Evolutionary conservation across 2,329 filamentous ascomycete genomes (phyloP).

Genomic region (Balansia obtecta): DNA sequence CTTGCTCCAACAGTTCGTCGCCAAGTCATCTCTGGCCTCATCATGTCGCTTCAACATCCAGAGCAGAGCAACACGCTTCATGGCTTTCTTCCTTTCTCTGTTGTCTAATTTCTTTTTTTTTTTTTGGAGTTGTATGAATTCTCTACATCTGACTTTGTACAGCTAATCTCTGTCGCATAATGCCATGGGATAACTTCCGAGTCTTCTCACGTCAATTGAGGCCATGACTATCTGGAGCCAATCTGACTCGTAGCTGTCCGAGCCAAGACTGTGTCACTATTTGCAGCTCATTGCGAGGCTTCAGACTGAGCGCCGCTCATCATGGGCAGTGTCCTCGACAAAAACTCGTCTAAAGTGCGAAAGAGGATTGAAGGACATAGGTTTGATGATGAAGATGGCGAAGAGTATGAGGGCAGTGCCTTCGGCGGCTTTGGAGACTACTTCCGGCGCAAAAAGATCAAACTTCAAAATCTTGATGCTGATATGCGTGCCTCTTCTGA

Average conservation of each 20-base stretch:
- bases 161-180: neutral
- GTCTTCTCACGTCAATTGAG: neutral
- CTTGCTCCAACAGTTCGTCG: neutral
- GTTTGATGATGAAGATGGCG: slow-evolving; percentile 72
- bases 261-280: neutral
- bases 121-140: neutral
- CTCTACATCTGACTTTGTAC: neutral
- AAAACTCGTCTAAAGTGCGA: slow-evolving; percentile 48
- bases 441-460: slow-evolving; percentile 91
- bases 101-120: neutral
- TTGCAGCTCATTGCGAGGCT: neutral
- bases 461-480: slow-evolving; percentile 86
- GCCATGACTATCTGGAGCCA: neutral
- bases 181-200: neutral
- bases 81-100: neutral
- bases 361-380: slow-evolving; percentile 53
- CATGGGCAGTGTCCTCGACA: slow-evolving; percentile 50
- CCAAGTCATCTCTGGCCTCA: neutral
- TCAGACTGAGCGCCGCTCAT: neutral
- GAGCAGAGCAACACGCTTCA: neutral
- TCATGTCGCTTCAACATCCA: neutral
- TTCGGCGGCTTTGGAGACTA: slow-evolving; percentile 91
- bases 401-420: slow-evolving; percentile 77
- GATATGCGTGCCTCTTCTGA: slow-evolving; percentile 58
- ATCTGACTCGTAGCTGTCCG: neutral